These are phyloP conservation scores for Cucumis sativus DNA, from an alignment of 306 rosid species.

Conservation along the genomic window DNA sequence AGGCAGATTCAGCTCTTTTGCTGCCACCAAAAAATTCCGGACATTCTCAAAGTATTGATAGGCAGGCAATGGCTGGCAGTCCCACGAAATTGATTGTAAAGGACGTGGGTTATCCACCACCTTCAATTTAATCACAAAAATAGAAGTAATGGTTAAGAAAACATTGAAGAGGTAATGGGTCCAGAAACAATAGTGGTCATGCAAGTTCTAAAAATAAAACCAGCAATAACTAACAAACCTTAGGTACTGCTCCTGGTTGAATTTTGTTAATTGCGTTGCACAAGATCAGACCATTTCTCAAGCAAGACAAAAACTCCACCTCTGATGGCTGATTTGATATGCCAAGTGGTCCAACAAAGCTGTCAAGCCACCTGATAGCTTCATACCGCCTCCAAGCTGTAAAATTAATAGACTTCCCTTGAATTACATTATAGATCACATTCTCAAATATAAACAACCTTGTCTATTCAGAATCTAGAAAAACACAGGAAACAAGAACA, in stretches of 20 bases:
- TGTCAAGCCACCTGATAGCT: constrained; percentile 84
- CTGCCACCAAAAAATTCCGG: constrained; percentile 74
- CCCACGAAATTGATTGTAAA: constrained; percentile 39
- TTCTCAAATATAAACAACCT: background rate
- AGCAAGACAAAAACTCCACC: constrained; percentile 74
- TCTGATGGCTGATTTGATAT: constrained; percentile 64
- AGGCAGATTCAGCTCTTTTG: constrained; percentile 57
- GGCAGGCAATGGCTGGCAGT: constrained; percentile 77
- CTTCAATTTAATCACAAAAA: constrained; percentile 22
- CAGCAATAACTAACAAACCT: constrained; percentile 29
- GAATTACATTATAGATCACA: background rate
- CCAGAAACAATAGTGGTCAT: background rate
- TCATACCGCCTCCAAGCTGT: constrained; percentile 83
- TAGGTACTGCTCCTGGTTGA: constrained; percentile 72
- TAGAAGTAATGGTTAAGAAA: no score
- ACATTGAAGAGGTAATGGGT: background rate
- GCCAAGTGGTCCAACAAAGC: constrained; percentile 59
- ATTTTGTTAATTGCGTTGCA: constrained; percentile 92
- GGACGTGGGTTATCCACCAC: constrained; percentile 67
- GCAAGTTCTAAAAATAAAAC: background rate
- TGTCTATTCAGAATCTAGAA: background rate
- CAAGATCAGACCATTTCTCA: constrained; percentile 69
- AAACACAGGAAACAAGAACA: background rate
- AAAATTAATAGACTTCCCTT: background rate
- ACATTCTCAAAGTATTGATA: constrained; percentile 84